Conservation (phyloP, 2,329 filamentous ascomycete genomes). For the Paecilomyces variotii region DNA sequence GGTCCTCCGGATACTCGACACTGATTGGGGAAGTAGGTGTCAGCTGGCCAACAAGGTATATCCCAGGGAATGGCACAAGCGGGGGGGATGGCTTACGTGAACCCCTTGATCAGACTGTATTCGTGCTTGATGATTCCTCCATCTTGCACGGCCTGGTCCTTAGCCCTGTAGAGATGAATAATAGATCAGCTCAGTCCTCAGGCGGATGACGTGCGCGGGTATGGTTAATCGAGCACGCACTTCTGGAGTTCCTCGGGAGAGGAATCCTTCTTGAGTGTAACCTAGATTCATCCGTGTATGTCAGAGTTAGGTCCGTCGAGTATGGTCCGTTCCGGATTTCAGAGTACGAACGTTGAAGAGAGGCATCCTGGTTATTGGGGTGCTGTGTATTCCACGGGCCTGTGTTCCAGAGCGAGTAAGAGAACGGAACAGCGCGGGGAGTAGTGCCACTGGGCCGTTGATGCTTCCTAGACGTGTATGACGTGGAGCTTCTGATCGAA, state of each 20-base stretch:
- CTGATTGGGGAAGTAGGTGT: slow-evolving; percentile 39
- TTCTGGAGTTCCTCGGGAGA: slow-evolving; percentile 58
- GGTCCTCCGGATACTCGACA: slow-evolving; percentile 62
- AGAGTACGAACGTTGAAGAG: slow-evolving; percentile 28
- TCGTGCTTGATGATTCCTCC: slow-evolving; percentile 80
- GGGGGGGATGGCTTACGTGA: slow-evolving; percentile 60
- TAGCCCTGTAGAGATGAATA: slow-evolving; percentile 49
- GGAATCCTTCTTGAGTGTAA: slow-evolving; percentile 69
- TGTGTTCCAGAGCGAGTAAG: background rate
- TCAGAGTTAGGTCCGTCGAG: background rate
- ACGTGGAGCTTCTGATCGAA: background rate
- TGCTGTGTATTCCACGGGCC: background rate
- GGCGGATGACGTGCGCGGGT: background rate
- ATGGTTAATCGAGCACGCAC: slow-evolving; percentile 38
- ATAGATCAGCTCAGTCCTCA: slow-evolving; percentile 8
- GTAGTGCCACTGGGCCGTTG: background rate
- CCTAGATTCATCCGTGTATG: slow-evolving; percentile 40
- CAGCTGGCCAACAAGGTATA: slow-evolving; percentile 3
- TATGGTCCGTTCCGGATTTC: background rate
- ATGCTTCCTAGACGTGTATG: background rate
- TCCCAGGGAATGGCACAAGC: background rate
- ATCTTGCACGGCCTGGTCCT: slow-evolving; percentile 63
- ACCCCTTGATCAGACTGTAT: slow-evolving; percentile 83
- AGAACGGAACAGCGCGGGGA: background rate
- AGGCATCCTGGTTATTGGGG: slow-evolving; percentile 23